A percentile compares a stretch with the other conserved stretches of the same genome.
phyloP scores from a whole-genome alignment of 257 asterid species.

The Forsythia viridissima region DNA sequence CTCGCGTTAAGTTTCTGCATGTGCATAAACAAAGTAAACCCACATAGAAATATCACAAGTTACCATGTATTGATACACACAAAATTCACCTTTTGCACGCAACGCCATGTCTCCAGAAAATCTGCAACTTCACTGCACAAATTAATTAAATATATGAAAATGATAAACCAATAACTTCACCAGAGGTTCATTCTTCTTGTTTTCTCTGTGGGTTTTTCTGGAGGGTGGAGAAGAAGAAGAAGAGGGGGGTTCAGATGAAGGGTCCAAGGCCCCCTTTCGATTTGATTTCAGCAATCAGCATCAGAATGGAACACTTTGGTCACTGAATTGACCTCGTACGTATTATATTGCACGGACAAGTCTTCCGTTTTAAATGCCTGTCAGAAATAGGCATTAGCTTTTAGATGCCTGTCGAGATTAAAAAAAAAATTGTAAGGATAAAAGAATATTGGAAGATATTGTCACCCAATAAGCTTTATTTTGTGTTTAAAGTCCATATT shows the following conservation, averaged over 20 bases:
- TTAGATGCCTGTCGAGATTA: too few relatives aligned
- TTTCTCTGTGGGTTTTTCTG: background rate
- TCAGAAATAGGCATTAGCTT: too few relatives aligned
- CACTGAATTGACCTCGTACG: background rate
- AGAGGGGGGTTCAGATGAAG: background rate
- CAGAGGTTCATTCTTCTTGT: background rate
- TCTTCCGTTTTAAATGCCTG: too few relatives aligned
- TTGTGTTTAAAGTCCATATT: too few relatives aligned
- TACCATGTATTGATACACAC: background rate
- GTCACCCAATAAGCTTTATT: too few relatives aligned
- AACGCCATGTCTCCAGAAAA: constrained; percentile 38
- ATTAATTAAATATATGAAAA: background rate
- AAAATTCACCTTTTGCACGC: constrained; percentile 48
- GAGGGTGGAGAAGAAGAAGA: background rate
- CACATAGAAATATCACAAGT: background rate
- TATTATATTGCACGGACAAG: too few relatives aligned
- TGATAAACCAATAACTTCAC: background rate
- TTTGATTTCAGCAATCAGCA: background rate
- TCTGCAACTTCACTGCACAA: background rate
- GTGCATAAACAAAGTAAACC: constrained; percentile 1
- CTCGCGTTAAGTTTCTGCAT: background rate
- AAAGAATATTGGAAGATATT: too few relatives aligned
- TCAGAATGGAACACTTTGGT: background rate
- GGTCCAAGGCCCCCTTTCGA: background rate
- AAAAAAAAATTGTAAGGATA: too few relatives aligned